Conservation (phyloP, 257 asterid genomes). For the Solanum piurae region DNA sequence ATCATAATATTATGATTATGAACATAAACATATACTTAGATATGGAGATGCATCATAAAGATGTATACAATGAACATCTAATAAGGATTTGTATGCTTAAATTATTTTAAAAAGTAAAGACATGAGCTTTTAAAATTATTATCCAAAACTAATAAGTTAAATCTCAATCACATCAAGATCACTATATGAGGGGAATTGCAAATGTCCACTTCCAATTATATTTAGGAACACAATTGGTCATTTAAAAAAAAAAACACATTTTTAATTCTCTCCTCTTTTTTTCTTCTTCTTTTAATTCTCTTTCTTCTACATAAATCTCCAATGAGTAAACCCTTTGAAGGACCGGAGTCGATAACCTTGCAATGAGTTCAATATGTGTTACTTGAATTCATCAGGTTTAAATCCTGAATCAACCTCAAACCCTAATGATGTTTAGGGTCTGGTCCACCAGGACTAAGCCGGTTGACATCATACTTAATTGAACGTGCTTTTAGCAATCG, state of each 20-base stretch:
- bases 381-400: neutral
- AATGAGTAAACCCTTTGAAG: neutral
- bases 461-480: neutral
- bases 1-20: neutral
- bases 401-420: neutral
- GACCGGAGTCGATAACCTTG: neutral
- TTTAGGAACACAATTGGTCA: neutral
- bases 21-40: neutral
- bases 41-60: neutral
- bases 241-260: neutral
- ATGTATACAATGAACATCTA: neutral
- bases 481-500: neutral
- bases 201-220: neutral
- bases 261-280: neutral
- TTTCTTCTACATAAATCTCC: neutral
- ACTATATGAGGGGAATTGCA: neutral
- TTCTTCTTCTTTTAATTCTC: neutral
- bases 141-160: neutral
- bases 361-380: neutral
- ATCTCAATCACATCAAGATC: neutral
- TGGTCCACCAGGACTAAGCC: conserved; percentile 3
- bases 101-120: neutral
- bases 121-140: neutral
- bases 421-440: conserved; percentile 8
- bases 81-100: neutral